Evolutionary conservation across 441 rosid genomes (phyloP), one percentile per base, ranked within the genome.

Genomic region (Rhodomyrtus psidioides): DNA sequence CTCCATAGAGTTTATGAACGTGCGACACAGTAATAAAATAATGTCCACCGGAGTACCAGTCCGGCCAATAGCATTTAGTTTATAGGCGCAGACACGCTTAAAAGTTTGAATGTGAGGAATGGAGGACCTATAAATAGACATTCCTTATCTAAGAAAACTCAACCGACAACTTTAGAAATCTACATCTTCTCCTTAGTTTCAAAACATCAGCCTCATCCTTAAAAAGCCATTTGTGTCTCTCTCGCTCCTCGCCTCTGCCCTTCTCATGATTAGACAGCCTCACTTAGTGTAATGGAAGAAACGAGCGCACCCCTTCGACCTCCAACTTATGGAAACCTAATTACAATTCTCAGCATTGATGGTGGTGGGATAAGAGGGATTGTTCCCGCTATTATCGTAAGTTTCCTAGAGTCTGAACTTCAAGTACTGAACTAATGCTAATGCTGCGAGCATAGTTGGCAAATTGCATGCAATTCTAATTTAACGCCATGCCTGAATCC

Each of bases 331-430:
- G 60, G 86, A 27, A 74, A 84, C 83, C 83, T 84, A 24, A 55
- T 84, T 58, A 84, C 86, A 5, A 56, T 84, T 84, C 86, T 84
- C 55, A 70, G 82, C 70, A 55, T 84, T 56, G 83, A 84, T 55
- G 83, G 86, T 26, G 86, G 86, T 5, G 86, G 86, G 23, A 84
- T 84, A 2, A 42, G 86, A 19, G 86, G 83, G 83, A 55, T 84
- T 49, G 79, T 75, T 75, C 83, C 86, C n/a, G 86, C 86, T 39
- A 84, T 83, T 15, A 84, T 84, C 4, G 59, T 75, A 26, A 84
- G 55, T 46, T 84, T 84, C 65, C 82, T 84, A 9, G 86, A 84
- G 82, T 70, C 86, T n/a, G 86, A 74, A 44, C 83, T 84, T 84
- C 83, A 84, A 30, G 62, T 84, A 34, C 3, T 65, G 79, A 65